Conservation (phyloP, 495 filamentous ascomycete species). For the Tuber borchii region DNA sequence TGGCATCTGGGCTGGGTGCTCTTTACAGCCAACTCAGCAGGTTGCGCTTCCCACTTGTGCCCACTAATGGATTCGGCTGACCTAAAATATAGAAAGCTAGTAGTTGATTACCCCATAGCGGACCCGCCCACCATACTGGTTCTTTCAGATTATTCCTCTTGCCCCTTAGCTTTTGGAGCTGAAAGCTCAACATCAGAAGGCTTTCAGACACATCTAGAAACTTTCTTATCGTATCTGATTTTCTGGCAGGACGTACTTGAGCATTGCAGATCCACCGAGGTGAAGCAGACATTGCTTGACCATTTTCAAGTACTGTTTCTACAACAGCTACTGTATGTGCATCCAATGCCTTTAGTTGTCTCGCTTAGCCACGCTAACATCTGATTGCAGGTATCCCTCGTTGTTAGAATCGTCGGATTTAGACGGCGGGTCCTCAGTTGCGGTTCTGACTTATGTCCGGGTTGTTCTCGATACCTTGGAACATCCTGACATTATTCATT, state of each 20-base stretch:
- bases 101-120: constrained; percentile 55
- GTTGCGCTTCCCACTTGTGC: constrained; percentile 45
- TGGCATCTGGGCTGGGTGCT: constrained; percentile 92
- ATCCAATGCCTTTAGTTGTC: constrained; percentile 12
- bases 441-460: constrained; percentile 86
- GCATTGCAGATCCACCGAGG: constrained; percentile 83
- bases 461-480: constrained; percentile 85
- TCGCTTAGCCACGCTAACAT: constrained; percentile 18
- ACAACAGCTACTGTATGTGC: constrained; percentile 77
- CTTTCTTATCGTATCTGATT: constrained; percentile 85
- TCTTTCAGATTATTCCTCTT: constrained; percentile 72
- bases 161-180: constrained; percentile 57
- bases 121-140: constrained; percentile 73
- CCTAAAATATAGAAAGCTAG: constrained; percentile 52
- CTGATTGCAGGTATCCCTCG: constrained; percentile 70
- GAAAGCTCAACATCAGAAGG: constrained; percentile 61
- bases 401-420: constrained; percentile 92
- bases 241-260: constrained; percentile 99
- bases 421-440: constrained; percentile 91
- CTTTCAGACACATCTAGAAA: constrained; percentile 74
- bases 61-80: constrained; percentile 34
- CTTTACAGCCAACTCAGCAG: constrained; percentile 93
- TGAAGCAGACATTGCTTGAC: constrained; percentile 85
- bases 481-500: constrained; percentile 82
- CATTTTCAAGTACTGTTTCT: constrained; percentile 97